Conservation (phyloP, 352 stramenopile species). For the Aphanomyces cochlioides region DNA sequence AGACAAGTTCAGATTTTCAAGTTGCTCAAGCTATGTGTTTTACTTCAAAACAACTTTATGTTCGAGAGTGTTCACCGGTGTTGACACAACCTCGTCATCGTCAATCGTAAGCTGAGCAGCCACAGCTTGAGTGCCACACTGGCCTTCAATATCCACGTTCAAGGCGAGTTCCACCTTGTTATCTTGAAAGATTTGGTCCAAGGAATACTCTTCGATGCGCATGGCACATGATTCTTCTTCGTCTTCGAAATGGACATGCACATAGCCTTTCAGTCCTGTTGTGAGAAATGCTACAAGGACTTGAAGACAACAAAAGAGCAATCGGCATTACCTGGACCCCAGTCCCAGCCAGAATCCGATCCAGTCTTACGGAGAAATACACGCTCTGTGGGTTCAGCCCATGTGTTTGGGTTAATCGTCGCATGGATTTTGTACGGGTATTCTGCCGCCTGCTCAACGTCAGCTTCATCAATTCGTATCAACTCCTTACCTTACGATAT, state of each 20-base stretch:
- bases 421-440: slow-evolving; percentile 78
- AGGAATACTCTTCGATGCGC: slow-evolving; percentile 13
- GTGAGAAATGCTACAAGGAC: slow-evolving; percentile 45
- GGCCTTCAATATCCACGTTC: no score
- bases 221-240: neutral
- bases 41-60: no score
- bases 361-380: slow-evolving; percentile 82
- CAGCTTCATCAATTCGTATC: slow-evolving; percentile 6
- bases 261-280: slow-evolving; percentile 54
- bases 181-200: slow-evolving; percentile 8
- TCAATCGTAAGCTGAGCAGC: no score
- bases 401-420: slow-evolving; percentile 74
- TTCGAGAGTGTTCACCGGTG: no score
- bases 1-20: neutral
- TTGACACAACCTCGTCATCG: no score
- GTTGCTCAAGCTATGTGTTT: no score
- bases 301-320: slow-evolving; percentile 3
- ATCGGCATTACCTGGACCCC: slow-evolving; percentile 44
- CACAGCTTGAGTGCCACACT: no score
- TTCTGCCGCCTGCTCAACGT: slow-evolving; percentile 39
- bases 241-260: slow-evolving; percentile 42
- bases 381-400: slow-evolving; percentile 70
- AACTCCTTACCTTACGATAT: slow-evolving; percentile 36
- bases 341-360: slow-evolving; percentile 86
- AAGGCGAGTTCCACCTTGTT: no score